Evolutionary conservation across 163 green algal species (phyloP), one percentile per base, ranked within the genome.

Genomic region (Scenedesmus sp.): DNA sequence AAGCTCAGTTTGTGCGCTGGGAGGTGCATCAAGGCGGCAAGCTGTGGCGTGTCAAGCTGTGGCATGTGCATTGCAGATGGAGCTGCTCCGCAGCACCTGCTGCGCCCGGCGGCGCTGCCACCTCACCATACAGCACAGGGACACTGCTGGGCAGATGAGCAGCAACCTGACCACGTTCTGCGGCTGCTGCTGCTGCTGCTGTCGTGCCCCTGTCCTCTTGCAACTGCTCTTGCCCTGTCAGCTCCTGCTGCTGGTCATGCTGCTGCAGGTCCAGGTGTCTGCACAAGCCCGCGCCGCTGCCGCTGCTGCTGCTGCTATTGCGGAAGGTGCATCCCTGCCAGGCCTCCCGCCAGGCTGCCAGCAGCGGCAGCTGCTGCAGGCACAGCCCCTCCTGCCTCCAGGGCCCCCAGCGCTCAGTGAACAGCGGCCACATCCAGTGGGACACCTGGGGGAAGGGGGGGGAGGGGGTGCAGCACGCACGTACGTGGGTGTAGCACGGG

Each of bases 401-500:
- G 24, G 81, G 40, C 40, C 92, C 91, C 95, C 96, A 98, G 12
- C 91, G 86, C 87, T 95, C 92, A 2, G 89, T 95, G 88, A 97
- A 98, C 24, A 97, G 87, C 7, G 96, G 96, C 96, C 96, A 98
- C 93, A 98, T 95, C 96, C 96, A 98, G 61, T 97, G 94, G 53
- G 89, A 78, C 1, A 98, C 94, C 49, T 97, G 94, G 13, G 16
- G 20, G 15, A 33, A 15, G 24, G 24, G 26, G 10, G 65, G 65
- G 22, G 61, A n/a, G 10, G 15, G 61, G 61, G 61, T 30, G 15
- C 13, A n/a, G 61, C 22, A n/a, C 24, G 61, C 30, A 5, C 10
- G 15, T 73, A 18, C 30, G 61, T 73, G 61, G 24, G 61, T 73
- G 61, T 35, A 4, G n/a, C n/a, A n/a, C n/a, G n/a, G n/a, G n/a